Percentiles rank a stretch among this genome's conserved stretches.
These are phyloP conservation scores for Phialophora macrospora DNA, from an alignment of 2,329 filamentous ascomycete genomes.

Conservation along the genomic window DNA sequence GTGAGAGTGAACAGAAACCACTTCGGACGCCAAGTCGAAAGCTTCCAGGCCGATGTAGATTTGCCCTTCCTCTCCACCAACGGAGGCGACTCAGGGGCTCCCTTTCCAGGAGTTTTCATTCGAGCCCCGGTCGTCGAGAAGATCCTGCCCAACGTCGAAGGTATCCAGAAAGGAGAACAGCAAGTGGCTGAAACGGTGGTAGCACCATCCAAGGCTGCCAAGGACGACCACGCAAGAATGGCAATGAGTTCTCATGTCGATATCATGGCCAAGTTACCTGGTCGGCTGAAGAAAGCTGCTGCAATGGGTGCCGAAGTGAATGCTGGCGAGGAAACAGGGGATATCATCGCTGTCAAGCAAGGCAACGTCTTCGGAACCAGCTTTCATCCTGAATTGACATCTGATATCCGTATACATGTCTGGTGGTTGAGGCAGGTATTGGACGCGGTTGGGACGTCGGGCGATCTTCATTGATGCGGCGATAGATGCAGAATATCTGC, in stretches of 20 bases:
- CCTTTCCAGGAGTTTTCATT: conserved; percentile 88
- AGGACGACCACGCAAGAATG: conserved; percentile 52
- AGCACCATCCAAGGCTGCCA: conserved; percentile 60
- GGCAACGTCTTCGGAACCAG: conserved; percentile 93
- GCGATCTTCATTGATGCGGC: conserved; percentile 13
- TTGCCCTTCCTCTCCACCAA: conserved; percentile 68
- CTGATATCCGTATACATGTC: conserved; percentile 82
- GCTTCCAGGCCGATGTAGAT: conserved; percentile 76
- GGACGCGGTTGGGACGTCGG: conserved; percentile 44
- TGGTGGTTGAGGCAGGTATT: conserved; percentile 87
- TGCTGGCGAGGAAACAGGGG: conserved; percentile 56
- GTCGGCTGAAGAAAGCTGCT: conserved; percentile 55
- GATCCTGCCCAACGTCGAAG: conserved; percentile 62
- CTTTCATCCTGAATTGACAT: conserved; percentile 92
- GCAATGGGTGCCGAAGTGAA: conserved; percentile 49
- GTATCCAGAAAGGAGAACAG: conserved; percentile 58
- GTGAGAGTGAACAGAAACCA: conserved; percentile 93
- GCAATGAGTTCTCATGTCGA: conserved; percentile 59
- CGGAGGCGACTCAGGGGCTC: conserved; percentile 39
- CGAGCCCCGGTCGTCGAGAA: conserved; percentile 90
- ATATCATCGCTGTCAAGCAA: conserved; percentile 88
- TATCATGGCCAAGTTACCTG: conserved; percentile 62
- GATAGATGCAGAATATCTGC: not conserved
- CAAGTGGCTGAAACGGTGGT: conserved; percentile 58
- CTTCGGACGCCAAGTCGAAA: conserved; percentile 91